Conservation (phyloP, 1,284 basidiomycete species). For the Rhizopogon hawkerae region DNA sequence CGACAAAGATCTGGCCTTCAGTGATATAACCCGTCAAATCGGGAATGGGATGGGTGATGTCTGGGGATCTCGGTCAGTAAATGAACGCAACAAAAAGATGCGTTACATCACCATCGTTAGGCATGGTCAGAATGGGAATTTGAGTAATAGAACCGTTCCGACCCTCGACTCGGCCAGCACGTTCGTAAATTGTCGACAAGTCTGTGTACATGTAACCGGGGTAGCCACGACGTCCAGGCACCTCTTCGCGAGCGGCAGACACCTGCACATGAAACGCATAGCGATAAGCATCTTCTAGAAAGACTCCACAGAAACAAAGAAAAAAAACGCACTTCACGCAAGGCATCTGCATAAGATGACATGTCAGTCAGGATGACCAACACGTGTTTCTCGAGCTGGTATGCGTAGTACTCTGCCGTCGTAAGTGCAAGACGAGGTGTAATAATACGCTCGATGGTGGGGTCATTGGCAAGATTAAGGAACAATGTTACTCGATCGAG, state of each 20-base stretch:
- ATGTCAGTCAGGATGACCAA: conserved; percentile 99
- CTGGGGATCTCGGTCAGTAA: conserved; percentile 36
- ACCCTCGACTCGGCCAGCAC: conserved; percentile 96
- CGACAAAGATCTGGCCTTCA: conserved; percentile 98
- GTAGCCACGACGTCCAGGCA: conserved; percentile 98
- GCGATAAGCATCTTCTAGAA: background rate
- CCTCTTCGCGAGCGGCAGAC: conserved; percentile 98
- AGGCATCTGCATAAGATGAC: conserved; percentile 95
- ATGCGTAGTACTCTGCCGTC: conserved; percentile 99
- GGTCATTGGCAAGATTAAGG: conserved; percentile 98
- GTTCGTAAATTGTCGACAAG: conserved; percentile 98
- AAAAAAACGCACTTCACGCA: conserved; percentile 70
- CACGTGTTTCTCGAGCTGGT: conserved; percentile 99
- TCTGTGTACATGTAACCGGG: conserved; percentile 99
- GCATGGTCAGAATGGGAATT: conserved; percentile 99
- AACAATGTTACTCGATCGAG: conserved; percentile 97
- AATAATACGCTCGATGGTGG: conserved; percentile 99
- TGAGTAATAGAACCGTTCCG: conserved; percentile 99
- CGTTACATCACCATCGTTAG: conserved; percentile 78
- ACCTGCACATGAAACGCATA: conserved; percentile 42
- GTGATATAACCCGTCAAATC: conserved; percentile 99
- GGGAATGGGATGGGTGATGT: conserved; percentile 99
- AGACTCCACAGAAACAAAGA: conserved; percentile 4
- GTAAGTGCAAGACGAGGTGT: conserved; percentile 97
- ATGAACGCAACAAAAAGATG: conserved; percentile 16